Base-by-base conservation (phyloP, 345 rosid genomes). In the Salix dunnii region DNA sequence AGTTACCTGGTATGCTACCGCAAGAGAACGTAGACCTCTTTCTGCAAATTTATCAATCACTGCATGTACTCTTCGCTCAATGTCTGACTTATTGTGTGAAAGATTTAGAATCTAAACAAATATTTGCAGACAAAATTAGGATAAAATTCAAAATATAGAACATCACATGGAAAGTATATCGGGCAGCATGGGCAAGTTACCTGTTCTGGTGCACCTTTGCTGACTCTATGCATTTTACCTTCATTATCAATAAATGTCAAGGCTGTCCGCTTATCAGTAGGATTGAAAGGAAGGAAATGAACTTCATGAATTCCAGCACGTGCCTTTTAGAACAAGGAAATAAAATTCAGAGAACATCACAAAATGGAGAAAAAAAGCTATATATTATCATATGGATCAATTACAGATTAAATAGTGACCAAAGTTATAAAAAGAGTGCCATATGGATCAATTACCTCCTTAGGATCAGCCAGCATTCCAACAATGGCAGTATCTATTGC, bases 151-250 rank as follows among this genome's bases (percentile, higher is more conserved):
- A 78, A 5, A n/a, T 36, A 10, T 18, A 77, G 55, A 55, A 17
- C 65, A 61, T 65, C 25, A 33, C 21, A 69, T 38, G 7, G 53
- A 28, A 61, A n/a, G 30, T 18, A 20, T 28, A n/a, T 62, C 70
- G 28, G 53, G 7, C 66, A n/a, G 27, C 5, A 48, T 70, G 30
- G 48, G 53, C 48, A 75, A 40, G 49, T 76, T 85, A 94, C 99
- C 96, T 96, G 99, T 84, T 96, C 99, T 0, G 99, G 99, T 69
- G 99, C 99, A 73, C 99, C 99, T 88, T 95, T 95, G 87, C 98
- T 95, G 75, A 95, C 99, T 86, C 99, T 90, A 71, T 90, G 98
- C 99, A 92, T 92, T 90, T 85, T 93, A 79, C 93, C 97, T 28
- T 86, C 87, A 82, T 76, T 36, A 70, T 92, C 98, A 74, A 87